Base-by-base conservation (phyloP, 1,139 yeast genomes). In the Yamadazyma triangularis region DNA sequence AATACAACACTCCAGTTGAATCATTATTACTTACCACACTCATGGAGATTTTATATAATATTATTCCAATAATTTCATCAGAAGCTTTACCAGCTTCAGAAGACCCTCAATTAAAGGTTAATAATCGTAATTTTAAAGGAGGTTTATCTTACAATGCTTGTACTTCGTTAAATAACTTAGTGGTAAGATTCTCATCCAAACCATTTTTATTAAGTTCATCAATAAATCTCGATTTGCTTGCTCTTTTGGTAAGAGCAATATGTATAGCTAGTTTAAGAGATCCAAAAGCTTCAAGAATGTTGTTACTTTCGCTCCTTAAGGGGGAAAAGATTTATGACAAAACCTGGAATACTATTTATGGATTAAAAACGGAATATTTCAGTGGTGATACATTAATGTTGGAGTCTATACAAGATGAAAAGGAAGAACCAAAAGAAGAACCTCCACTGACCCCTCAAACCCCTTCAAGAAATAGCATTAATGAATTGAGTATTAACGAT, bases 101-200 rank as follows among this genome's bases (percentile, higher is more conserved):
- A 31, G 60, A 57, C 28, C 42, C 52, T 20, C 15, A 47, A 41
- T 48, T 52, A 47, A 54, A 58, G 41, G 41, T 60, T 39, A 45
- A 48, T 19, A 63, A 64, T 38, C 27, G 44, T 8, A 64, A 64
- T 20, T 58, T 63, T 1, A 47, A 51, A 4, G 70, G 73, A 2
- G 79, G 79, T 0, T 41, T 81, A 14, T 77, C 88, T 8, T 81
- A 82, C 41, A 64, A 70, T 11, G 73, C 89, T 0, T 68, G 84
- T 15, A 64, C 72, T 8, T 50, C 77, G 3, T 44, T 88, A 13
- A 58, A 77, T 15, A 81, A 79, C 40, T 51, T 84, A 20, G 51
- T 85, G 11, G 44, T 51, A 2, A 62, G 61, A 29, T 60, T 76
- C 31, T 64, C 81, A 1, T 47, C 64, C 6, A 53, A 61, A 15